Conservation (phyloP, 1,284 basidiomycete species). For the Rhodotorula sp. region DNA sequence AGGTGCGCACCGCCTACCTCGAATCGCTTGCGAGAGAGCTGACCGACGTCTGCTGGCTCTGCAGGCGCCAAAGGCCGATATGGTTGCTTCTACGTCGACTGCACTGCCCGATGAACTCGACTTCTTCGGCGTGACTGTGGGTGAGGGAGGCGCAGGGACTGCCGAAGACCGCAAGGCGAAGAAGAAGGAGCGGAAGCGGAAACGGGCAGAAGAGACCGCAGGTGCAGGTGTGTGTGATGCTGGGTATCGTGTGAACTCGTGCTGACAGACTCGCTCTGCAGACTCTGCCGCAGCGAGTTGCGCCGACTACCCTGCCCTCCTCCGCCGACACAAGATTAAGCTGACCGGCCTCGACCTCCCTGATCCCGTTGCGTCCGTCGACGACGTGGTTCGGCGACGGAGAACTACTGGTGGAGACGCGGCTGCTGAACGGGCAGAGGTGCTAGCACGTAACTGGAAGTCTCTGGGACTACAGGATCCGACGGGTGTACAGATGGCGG, state of each 20-base stretch:
- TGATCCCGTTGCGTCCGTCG: slow-evolving; percentile 48
- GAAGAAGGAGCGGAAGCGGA: slow-evolving; percentile 43
- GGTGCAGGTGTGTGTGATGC: background rate
- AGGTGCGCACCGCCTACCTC: slow-evolving; percentile 52
- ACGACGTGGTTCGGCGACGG: slow-evolving; percentile 40
- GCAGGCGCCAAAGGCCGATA: background rate
- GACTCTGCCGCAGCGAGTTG: background rate
- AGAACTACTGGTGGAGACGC: background rate
- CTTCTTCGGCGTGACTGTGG: slow-evolving; percentile 64
- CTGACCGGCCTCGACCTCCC: slow-evolving; percentile 50
- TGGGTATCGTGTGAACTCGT: background rate
- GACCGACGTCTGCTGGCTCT: background rate
- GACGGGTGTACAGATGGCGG: slow-evolving; percentile 49
- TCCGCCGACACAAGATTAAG: slow-evolving; percentile 44
- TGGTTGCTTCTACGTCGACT: slow-evolving; percentile 21
- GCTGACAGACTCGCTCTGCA: background rate
- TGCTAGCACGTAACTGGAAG: slow-evolving; percentile 83
- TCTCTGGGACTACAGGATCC: slow-evolving; percentile 45
- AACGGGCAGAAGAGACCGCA: slow-evolving; percentile 7
- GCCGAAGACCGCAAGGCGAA: slow-evolving; percentile 41
- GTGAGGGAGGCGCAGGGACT: slow-evolving; percentile 55
- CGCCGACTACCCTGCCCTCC: slow-evolving; percentile 24
- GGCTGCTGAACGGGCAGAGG: slow-evolving; percentile 67
- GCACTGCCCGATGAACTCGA: slow-evolving; percentile 74
- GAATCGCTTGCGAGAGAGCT: background rate